phyloP scores from a whole-genome alignment of 441 rosid genomes.

The Hypseocharis bilobata region DNA sequence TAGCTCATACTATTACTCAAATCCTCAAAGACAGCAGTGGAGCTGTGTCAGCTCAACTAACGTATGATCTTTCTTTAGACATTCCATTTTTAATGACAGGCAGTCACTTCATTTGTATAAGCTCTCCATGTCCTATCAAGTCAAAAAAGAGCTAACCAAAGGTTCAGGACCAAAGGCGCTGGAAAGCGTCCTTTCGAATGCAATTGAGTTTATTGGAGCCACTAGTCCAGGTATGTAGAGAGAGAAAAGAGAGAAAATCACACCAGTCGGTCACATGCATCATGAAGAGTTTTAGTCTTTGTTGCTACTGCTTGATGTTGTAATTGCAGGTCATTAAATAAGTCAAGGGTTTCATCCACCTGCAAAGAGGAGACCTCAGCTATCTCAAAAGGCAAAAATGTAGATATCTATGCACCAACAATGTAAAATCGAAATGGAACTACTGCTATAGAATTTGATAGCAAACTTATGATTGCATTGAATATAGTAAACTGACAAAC shows the following conservation, averaged over 20 bases:
- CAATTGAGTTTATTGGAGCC: neutral
- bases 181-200: neutral
- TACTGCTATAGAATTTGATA: neutral
- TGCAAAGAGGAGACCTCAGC: conserved; percentile 23
- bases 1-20: neutral
- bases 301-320: conserved; percentile 89
- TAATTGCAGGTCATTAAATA: conserved; percentile 74
- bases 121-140: neutral
- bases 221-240: neutral
- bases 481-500: neutral
- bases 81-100: neutral
- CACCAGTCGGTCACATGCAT: conserved; percentile 92
- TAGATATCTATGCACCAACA: conserved; percentile 8
- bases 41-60: neutral
- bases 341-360: conserved; percentile 88
- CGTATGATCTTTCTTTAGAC: neutral
- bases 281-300: conserved; percentile 96
- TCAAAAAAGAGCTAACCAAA: neutral
- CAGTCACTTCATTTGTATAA: neutral
- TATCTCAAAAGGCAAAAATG: conserved; percentile 10
- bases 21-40: neutral
- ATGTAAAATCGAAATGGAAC: neutral
- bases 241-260: conserved; percentile 22
- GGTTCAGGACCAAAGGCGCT: neutral
- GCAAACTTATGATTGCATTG: neutral